Conservation (phyloP, 805 yeast genomes). For the Sugiyamaella valdiviana region DNA sequence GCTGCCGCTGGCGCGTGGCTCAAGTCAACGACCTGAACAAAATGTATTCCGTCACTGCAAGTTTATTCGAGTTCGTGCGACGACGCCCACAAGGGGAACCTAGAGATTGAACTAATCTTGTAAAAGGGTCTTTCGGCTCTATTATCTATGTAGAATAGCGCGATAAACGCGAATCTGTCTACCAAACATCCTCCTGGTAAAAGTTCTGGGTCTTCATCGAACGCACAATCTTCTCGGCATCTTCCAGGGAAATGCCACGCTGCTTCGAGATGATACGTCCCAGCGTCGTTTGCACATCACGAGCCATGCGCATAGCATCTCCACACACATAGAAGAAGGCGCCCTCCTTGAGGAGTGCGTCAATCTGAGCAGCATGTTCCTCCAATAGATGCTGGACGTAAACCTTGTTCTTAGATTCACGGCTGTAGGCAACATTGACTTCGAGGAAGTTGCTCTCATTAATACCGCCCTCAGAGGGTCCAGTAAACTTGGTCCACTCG, state of each 20-base stretch:
- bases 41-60: no score
- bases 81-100: no score
- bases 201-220: slow-evolving; percentile 74
- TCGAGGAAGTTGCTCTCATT: slow-evolving; percentile 31
- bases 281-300: slow-evolving; percentile 76
- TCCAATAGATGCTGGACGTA: slow-evolving; percentile 79
- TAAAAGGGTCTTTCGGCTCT: neutral
- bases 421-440: slow-evolving; percentile 78
- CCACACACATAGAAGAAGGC: slow-evolving; percentile 95
- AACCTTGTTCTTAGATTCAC: slow-evolving; percentile 58
- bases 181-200: slow-evolving; percentile 99
- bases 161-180: slow-evolving; percentile 23
- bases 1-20: neutral
- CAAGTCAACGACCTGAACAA: neutral
- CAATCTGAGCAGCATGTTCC: slow-evolving; percentile 43
- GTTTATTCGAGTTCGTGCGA: no score
- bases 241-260: slow-evolving; percentile 56
- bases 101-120: no score
- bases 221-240: slow-evolving; percentile 72
- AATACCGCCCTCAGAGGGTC: slow-evolving; percentile 14
- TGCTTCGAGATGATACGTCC: slow-evolving; percentile 54
- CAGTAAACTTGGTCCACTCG: slow-evolving; percentile 73
- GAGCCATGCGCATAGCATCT: slow-evolving; percentile 93
- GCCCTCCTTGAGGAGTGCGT: slow-evolving; percentile 53
- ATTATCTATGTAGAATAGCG: neutral